Conservation (phyloP, 345 rosid genomes). For the Gynandropsis gynandra region DNA sequence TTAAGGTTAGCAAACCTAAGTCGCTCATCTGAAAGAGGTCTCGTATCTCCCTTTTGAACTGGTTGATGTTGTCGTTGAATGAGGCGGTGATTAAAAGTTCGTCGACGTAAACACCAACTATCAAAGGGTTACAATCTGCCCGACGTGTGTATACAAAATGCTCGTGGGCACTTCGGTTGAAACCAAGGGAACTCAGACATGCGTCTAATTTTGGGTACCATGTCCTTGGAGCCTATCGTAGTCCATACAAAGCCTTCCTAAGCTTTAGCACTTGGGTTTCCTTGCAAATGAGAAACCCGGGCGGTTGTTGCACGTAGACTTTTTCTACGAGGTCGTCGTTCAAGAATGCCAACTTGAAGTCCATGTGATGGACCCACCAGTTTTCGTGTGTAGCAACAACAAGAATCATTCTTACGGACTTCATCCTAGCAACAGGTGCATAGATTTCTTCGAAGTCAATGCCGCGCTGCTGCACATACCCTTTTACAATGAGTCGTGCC, state of each 20-base stretch:
- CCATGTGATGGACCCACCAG: not conserved
- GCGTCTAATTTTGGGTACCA: not conserved
- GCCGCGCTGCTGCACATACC: too few species aligned
- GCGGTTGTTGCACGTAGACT: not conserved
- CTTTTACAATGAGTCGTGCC: too few species aligned
- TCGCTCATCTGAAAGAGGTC: too few species aligned
- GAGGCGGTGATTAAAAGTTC: not conserved
- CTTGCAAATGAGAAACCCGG: not conserved
- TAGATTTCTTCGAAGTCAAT: not conserved
- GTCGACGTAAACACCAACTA: not conserved
- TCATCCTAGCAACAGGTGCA: not conserved
- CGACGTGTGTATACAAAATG: not conserved
- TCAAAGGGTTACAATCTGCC: not conserved
- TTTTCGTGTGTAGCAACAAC: not conserved
- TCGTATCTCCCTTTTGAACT: too few species aligned
- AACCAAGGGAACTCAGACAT: too few species aligned
- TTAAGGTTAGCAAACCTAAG: not conserved
- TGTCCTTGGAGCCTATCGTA: not conserved
- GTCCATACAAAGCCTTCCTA: too few species aligned
- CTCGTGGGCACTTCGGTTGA: not conserved
- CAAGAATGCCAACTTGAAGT: not conserved
- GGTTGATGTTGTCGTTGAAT: too few species aligned
- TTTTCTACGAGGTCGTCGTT: not conserved
- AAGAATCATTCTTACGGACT: not conserved
- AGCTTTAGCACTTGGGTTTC: too few species aligned